A percentile compares a stretch with the other conserved stretches of the same genome.
Evolutionary conservation across 768 basidiomycete genomes (phyloP).

Genomic region (Hydnomerulius pinastri): DNA sequence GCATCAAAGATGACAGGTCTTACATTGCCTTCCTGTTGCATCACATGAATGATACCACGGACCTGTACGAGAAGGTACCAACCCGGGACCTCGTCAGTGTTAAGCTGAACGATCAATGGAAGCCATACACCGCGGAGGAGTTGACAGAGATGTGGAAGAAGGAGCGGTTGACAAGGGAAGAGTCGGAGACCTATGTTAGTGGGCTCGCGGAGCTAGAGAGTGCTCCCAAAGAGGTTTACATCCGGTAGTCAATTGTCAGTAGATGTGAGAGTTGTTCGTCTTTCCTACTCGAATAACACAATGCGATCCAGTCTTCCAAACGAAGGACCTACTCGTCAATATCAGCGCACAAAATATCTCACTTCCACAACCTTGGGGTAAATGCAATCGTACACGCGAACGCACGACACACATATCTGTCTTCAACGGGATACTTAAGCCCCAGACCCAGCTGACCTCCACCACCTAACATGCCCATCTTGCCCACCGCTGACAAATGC

Average conservation of each 20-base stretch:
- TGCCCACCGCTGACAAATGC: constrained; percentile 74
- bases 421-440: constrained; percentile 8
- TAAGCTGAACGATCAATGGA: neutral
- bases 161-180: neutral
- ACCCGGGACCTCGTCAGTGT: constrained; percentile 1
- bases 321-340: too few relatives aligned
- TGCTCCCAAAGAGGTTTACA: constrained; percentile 2
- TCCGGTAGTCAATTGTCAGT: neutral
- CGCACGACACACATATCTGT: neutral
- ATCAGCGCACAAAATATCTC: too few relatives aligned
- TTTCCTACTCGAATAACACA: too few relatives aligned
- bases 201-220: constrained; percentile 1
- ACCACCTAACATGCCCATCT: constrained; percentile 75
- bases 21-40: constrained; percentile 7
- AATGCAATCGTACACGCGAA: neutral
- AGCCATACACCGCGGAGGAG: neutral
- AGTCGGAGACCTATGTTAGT: neutral
- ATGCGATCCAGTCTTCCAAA: too few relatives aligned
- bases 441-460: constrained; percentile 66
- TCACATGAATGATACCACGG: neutral
- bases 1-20: neutral
- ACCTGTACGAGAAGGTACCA: constrained; percentile 1
- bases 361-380: too few relatives aligned
- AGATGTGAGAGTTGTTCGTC: neutral
- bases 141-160: neutral